Evolutionary conservation across 1,284 basidiomycete species (phyloP).

Genomic region (Rhodotorula sp.): DNA sequence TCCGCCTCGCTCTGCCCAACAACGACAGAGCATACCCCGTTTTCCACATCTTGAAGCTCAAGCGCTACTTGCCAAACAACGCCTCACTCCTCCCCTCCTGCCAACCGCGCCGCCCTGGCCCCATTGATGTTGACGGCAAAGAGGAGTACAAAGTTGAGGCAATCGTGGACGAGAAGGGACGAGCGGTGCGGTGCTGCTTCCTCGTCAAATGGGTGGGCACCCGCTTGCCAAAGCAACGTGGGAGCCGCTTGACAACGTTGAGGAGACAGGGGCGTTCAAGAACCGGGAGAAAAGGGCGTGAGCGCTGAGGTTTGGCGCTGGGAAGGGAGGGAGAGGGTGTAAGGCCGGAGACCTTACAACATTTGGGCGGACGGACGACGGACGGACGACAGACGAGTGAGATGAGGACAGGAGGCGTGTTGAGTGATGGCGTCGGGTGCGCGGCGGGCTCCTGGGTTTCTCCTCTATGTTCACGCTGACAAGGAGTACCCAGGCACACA

Average conservation of each 20-base stretch:
- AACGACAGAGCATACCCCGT: conserved; percentile 67
- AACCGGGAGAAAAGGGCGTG: too few species aligned
- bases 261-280: not conserved
- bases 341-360: too few species aligned
- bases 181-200: not conserved
- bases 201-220: conserved; percentile 5
- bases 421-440: too few species aligned
- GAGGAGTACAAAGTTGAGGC: conserved; percentile 4
- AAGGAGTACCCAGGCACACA: too few species aligned
- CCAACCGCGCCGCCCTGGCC: not conserved
- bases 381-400: too few species aligned
- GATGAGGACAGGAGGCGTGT: too few species aligned
- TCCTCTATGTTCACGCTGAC: too few species aligned
- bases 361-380: too few species aligned
- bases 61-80: not conserved
- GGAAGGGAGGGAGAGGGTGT: too few species aligned
- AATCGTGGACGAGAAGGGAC: conserved; percentile 11
- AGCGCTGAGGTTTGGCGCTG: too few species aligned
- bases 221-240: not conserved
- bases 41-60: conserved; percentile 54
- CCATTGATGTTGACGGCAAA: conserved; percentile 4
- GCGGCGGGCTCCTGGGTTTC: too few species aligned
- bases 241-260: not conserved
- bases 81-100: not conserved
- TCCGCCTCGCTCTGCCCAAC: conserved; percentile 28